phyloP scores from a whole-genome alignment of 2,329 filamentous ascomycete genomes.

The Leptographium radiaticola region DNA sequence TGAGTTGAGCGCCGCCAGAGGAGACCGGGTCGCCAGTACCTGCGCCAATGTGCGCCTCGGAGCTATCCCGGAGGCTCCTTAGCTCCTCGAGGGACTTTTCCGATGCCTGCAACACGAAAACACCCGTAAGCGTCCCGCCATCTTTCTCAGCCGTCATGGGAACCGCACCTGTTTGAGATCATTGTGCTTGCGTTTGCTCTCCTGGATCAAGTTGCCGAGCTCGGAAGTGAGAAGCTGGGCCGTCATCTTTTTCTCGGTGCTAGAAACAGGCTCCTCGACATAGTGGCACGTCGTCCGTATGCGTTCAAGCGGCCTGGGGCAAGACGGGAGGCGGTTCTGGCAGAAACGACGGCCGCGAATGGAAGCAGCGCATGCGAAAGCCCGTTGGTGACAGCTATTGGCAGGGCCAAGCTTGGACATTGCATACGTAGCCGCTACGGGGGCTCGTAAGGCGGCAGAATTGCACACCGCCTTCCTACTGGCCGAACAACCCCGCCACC shows the following conservation, averaged over 20 bases:
- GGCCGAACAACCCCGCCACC: not conserved
- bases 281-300: slow-evolving; percentile 3
- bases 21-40: slow-evolving; percentile 29
- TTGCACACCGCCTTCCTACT: slow-evolving; percentile 7
- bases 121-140: not conserved
- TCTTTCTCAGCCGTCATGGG: not conserved
- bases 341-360: not conserved
- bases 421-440: slow-evolving; percentile 56
- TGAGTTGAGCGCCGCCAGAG: not conserved
- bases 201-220: slow-evolving; percentile 81
- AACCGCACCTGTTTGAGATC: slow-evolving; percentile 64
- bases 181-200: slow-evolving; percentile 88
- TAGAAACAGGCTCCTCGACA: slow-evolving; percentile 7
- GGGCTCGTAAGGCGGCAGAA: slow-evolving; percentile 6
- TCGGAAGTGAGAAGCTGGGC: slow-evolving; percentile 80
- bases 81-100: slow-evolving; percentile 89
- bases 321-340: not conserved
- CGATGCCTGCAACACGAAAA: slow-evolving; percentile 49
- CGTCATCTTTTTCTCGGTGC: slow-evolving; percentile 51
- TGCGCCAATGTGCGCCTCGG: slow-evolving; percentile 62
- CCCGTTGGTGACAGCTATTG: not conserved
- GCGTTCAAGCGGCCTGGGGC: not conserved
- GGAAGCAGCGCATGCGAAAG: not conserved
- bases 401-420: slow-evolving; percentile 37
- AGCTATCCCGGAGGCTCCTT: slow-evolving; percentile 59